phyloP scores from a whole-genome alignment of 495 filamentous ascomycete genomes.

The Neurospora sp. region DNA sequence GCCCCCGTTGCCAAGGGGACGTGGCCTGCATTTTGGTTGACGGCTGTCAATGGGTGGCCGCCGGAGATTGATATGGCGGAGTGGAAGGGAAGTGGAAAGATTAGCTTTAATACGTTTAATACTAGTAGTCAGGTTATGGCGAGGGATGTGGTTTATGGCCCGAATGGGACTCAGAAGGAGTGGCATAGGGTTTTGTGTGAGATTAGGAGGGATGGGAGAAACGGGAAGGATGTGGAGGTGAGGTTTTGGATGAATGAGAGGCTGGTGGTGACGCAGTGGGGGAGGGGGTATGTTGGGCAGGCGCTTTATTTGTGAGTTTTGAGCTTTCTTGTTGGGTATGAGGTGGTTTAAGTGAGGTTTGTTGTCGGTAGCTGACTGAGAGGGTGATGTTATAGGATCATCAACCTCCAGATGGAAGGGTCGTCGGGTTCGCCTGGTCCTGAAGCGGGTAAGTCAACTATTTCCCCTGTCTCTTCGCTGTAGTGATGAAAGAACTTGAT shows the following conservation, averaged over 20 bases:
- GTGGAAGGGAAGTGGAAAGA: slow-evolving; percentile 53
- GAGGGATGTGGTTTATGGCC: slow-evolving; percentile 38
- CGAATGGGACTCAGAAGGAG: slow-evolving; percentile 33
- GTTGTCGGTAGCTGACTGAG: neutral
- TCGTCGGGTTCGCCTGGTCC: slow-evolving; percentile 39
- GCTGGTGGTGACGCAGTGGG: slow-evolving; percentile 41
- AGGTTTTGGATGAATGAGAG: slow-evolving; percentile 46
- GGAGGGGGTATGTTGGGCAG: slow-evolving; percentile 38
- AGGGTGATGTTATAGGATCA: slow-evolving; percentile 25
- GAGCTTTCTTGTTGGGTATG: neutral
- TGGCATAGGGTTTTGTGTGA: slow-evolving; percentile 44
- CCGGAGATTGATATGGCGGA: slow-evolving; percentile 53
- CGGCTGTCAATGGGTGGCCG: slow-evolving; percentile 51
- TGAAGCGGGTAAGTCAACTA: slow-evolving; percentile 20
- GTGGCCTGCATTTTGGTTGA: slow-evolving; percentile 57
- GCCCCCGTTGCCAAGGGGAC: slow-evolving; percentile 43
- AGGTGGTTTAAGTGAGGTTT: neutral
- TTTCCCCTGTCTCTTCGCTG: neutral
- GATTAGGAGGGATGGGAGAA: slow-evolving; percentile 18
- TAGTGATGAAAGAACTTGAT: neutral
- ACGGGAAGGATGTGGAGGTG: slow-evolving; percentile 38
- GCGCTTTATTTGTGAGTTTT: slow-evolving; percentile 35
- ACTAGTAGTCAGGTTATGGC: slow-evolving; percentile 38
- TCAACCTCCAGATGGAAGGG: slow-evolving; percentile 41
- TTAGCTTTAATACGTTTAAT: slow-evolving; percentile 54